phyloP scores from a whole-genome alignment of 192 early-diverging fungal genomes.

The Lobosporangium transversale region DNA sequence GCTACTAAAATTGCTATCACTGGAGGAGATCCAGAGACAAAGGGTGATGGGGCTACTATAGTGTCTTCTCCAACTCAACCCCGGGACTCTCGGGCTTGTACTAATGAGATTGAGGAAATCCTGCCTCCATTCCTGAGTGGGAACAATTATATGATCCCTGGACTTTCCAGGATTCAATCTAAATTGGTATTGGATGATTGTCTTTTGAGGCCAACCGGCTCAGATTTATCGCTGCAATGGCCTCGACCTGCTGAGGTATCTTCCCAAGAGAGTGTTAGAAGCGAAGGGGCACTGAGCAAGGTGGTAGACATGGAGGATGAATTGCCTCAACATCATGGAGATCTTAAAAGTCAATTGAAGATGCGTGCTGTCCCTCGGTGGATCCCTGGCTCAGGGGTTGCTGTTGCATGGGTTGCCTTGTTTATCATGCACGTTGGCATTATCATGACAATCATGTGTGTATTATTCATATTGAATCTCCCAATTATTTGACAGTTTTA shows the following conservation, averaged over 20 bases:
- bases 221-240: neutral
- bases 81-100: neutral
- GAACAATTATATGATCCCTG: constrained; percentile 19
- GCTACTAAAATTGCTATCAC: neutral
- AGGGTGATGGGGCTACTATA: neutral
- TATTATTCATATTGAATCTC: neutral
- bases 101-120: neutral
- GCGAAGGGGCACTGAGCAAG: neutral
- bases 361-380: constrained; percentile 12
- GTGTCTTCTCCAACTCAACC: neutral
- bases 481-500: neutral
- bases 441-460: constrained; percentile 22
- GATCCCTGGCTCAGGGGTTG: constrained; percentile 12
- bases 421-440: constrained; percentile 6
- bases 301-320: neutral
- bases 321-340: no score
- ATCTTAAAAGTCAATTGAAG: neutral
- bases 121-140: constrained; percentile 13
- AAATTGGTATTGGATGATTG: neutral
- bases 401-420: constrained; percentile 11
- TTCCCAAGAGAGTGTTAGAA: neutral
- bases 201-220: neutral
- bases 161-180: neutral
- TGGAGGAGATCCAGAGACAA: neutral
- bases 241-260: neutral